phyloP scores from a whole-genome alignment of 2,329 filamentous ascomycete genomes.

The Pseudogymnoascus sp. region DNA sequence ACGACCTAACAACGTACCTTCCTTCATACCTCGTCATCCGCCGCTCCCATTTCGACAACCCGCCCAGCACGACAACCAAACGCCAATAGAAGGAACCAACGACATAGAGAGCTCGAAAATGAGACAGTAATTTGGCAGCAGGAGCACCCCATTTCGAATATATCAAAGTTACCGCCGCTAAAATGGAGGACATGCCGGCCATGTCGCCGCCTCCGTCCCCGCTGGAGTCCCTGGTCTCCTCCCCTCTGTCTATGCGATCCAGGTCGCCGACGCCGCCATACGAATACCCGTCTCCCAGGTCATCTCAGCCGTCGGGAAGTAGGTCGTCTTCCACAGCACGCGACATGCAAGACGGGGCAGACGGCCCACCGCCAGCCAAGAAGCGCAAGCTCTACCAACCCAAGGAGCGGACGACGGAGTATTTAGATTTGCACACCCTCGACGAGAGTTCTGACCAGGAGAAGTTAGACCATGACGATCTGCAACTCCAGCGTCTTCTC shows the following conservation, averaged over 20 bases:
- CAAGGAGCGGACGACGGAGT: slow-evolving; percentile 70
- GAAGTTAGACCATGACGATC: slow-evolving; percentile 47
- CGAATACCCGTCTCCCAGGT: slow-evolving; percentile 27
- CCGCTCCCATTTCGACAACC: background rate
- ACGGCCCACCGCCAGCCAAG: slow-evolving; percentile 66
- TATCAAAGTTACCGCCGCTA: background rate
- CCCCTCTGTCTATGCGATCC: slow-evolving; percentile 30
- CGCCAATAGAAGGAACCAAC: background rate
- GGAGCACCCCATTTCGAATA: background rate
- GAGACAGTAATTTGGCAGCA: background rate
- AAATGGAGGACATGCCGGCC: background rate
- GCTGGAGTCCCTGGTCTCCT: slow-evolving; percentile 22
- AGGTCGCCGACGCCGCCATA: slow-evolving; percentile 27
- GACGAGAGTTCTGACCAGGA: slow-evolving; percentile 40
- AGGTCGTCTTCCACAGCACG: slow-evolving; percentile 17
- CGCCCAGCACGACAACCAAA: background rate
- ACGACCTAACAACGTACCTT: slow-evolving; percentile 4
- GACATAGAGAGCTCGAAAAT: background rate
- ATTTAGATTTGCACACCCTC: slow-evolving; percentile 60
- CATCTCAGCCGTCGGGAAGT: slow-evolving; percentile 23
- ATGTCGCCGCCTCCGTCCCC: background rate
- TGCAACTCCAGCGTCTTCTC: slow-evolving; percentile 62
- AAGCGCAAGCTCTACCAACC: slow-evolving; percentile 60
- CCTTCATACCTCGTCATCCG: slow-evolving; percentile 2
- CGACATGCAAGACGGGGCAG: slow-evolving; percentile 25